Percentiles rank a stretch among this genome's conserved stretches.
phyloP scores from a whole-genome alignment of 1,139 yeast genomes.

The Kluyveromyces sp. region DNA sequence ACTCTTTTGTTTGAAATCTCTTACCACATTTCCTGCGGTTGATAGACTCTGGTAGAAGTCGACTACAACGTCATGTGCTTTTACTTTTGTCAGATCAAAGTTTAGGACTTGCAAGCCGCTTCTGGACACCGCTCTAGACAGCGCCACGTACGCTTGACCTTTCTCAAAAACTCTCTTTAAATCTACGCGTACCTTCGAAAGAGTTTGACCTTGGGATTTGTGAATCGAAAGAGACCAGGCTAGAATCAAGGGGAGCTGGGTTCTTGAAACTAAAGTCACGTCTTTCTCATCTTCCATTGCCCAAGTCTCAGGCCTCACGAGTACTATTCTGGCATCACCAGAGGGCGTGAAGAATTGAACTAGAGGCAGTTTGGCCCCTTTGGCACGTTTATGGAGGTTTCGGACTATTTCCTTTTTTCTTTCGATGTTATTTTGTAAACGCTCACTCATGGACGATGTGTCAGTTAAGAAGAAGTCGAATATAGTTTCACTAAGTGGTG shows the following conservation, averaged over 20 bases:
- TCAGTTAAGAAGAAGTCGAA: slow-evolving; percentile 46
- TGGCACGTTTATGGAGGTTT: slow-evolving; percentile 34
- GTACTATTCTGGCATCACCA: slow-evolving; percentile 62
- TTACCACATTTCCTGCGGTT: slow-evolving; percentile 33
- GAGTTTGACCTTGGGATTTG: slow-evolving; percentile 93
- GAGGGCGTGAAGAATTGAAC: slow-evolving; percentile 69
- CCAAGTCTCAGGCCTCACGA: slow-evolving; percentile 73
- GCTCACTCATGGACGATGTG: slow-evolving; percentile 30
- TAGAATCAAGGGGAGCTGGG: slow-evolving; percentile 74
- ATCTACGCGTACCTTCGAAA: slow-evolving; percentile 77
- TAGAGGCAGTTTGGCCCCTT: slow-evolving; percentile 50
- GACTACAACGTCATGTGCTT: slow-evolving; percentile 55
- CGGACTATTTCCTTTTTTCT: slow-evolving; percentile 36
- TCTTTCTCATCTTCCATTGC: slow-evolving; percentile 55
- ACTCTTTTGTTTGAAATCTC: slow-evolving; percentile 4
- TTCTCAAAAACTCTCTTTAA: slow-evolving; percentile 71
- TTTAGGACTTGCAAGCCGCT: slow-evolving; percentile 73
- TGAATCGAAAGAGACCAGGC: slow-evolving; percentile 97
- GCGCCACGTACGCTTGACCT: slow-evolving; percentile 94
- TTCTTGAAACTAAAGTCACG: slow-evolving; percentile 46
- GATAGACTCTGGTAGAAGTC: slow-evolving; percentile 45
- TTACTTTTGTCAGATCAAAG: slow-evolving; percentile 51
- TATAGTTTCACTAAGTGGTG: slow-evolving; percentile 36
- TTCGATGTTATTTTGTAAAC: slow-evolving; percentile 29
- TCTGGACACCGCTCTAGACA: slow-evolving; percentile 77